Evolutionary conservation across 768 basidiomycete species (phyloP), one percentile per base, ranked within the genome.

Genomic region (Tylopilus cervinicoccineus): DNA sequence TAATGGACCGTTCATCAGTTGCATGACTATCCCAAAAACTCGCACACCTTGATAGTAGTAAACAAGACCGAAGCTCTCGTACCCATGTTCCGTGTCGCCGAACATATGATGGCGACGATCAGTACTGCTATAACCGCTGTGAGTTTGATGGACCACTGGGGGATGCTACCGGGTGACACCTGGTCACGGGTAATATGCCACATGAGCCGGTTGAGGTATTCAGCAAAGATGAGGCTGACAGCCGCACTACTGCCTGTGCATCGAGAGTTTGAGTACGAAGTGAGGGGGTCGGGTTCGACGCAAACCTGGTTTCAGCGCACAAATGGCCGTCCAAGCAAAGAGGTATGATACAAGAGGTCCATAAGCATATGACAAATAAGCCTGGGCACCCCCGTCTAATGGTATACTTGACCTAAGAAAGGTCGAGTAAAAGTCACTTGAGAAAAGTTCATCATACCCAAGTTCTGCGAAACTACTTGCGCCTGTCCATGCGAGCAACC

Each of bases 251-350:
- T 68, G 47, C 89, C 88, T 85, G 52, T 19, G 45, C 23, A 13
- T 42, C 10, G 23, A 36, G 56, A 37, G 34, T 6, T 54, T 50
- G 39, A 53, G 39, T 13, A 20, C 12, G 9, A 17, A n/a, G 14
- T 3, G 5, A 36, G 6, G 16, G 14, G 12, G 20, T 43, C 6
- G 24, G 36, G 39, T 19, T 38, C 43, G n/a, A 58, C 3, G 54
- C 69, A 43, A 56, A 86, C 86, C 86, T 60, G 93, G 93, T 61
- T 85, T 93, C 16, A 95, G 70, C 14, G 88, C 87, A 33, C 88
- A 85, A 46, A 94, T 94, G 5, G 91, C 86, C 13, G 92, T 93
- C 92, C 93, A 99, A 14, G 93, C 85, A 69, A 91, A 99, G 10
- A 96, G 76, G 65, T 92, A 99, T 8, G 93, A 91, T 32, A 86